Conservation (phyloP, 805 yeast species). For the Yarrowia sp. region DNA sequence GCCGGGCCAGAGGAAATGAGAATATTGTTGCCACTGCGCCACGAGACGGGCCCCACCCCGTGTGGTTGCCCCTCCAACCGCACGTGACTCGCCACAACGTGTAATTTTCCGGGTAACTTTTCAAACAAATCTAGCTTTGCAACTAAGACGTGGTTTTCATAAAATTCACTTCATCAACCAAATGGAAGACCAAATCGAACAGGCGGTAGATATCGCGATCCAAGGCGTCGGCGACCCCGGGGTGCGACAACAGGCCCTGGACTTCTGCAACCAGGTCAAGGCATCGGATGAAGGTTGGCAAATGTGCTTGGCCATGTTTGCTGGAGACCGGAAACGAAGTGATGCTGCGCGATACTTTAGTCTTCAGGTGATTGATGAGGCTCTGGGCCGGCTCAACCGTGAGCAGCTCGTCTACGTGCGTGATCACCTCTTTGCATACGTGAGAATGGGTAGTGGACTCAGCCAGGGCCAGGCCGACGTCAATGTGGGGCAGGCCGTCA, state of each 20-base stretch:
- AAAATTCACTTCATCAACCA: slow-evolving; percentile 8
- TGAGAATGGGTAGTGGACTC: slow-evolving; percentile 30
- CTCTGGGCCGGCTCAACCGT: slow-evolving; percentile 45
- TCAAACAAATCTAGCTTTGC: slow-evolving; percentile 21
- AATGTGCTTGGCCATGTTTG: slow-evolving; percentile 43
- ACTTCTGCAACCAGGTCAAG: slow-evolving; percentile 44
- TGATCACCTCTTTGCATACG: slow-evolving; percentile 47
- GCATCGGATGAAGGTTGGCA: slow-evolving; percentile 48
- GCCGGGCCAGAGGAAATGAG: background rate
- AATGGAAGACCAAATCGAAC: slow-evolving; percentile 63
- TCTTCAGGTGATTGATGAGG: slow-evolving; percentile 64
- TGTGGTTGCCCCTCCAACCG: background rate
- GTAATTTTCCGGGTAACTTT: slow-evolving; percentile 23
- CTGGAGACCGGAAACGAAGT: slow-evolving; percentile 41
- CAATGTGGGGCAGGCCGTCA: slow-evolving; percentile 26
- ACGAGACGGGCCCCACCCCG: background rate
- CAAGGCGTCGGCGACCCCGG: slow-evolving; percentile 60
- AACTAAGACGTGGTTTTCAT: background rate
- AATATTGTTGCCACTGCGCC: background rate
- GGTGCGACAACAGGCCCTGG: slow-evolving; percentile 55
- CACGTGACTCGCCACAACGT: slow-evolving; percentile 23
- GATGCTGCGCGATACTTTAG: slow-evolving; percentile 63
- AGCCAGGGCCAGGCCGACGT: slow-evolving; percentile 33
- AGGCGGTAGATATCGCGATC: slow-evolving; percentile 82
- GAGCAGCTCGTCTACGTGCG: slow-evolving; percentile 49